Conservation (phyloP, 805 yeast species). For the Candida gorgasii region DNA sequence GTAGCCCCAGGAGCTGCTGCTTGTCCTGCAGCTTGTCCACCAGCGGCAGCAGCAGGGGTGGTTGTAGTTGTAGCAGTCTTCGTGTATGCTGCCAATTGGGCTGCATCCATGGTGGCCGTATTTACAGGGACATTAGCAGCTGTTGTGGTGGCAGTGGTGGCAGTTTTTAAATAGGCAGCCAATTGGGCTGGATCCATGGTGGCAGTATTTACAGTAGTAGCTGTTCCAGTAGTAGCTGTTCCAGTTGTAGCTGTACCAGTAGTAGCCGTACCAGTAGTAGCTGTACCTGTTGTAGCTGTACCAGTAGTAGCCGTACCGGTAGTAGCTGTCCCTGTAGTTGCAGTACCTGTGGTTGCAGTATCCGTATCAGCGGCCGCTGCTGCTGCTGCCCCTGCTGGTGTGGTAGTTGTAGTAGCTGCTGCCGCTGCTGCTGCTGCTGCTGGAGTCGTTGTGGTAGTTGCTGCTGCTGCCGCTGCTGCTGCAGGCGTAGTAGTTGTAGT, state of each 20-base stretch:
- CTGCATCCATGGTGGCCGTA: slow-evolving; percentile 11
- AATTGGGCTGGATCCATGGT: slow-evolving; percentile 13
- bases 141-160: slow-evolving; percentile 12
- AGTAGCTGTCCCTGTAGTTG: slow-evolving; percentile 13
- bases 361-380: slow-evolving; percentile 20
- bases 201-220: slow-evolving; percentile 17
- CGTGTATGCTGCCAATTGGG: slow-evolving; percentile 7
- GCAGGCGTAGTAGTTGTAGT: slow-evolving; percentile 17
- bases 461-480: slow-evolving; percentile 13
- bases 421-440: slow-evolving; percentile 2
- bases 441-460: slow-evolving; percentile 19
- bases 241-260: slow-evolving; percentile 15
- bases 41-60: slow-evolving; percentile 13
- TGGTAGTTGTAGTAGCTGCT: slow-evolving; percentile 17
- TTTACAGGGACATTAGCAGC: slow-evolving; percentile 17
- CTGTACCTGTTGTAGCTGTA: slow-evolving; percentile 12
- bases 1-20: slow-evolving; percentile 17
- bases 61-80: slow-evolving; percentile 14
- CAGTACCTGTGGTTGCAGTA: slow-evolving; percentile 14
- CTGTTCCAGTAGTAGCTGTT: slow-evolving; percentile 15
- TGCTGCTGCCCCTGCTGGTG: slow-evolving; percentile 12
- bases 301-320: slow-evolving; percentile 14
- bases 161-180: slow-evolving; percentile 12
- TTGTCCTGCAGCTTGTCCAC: slow-evolving; percentile 14
- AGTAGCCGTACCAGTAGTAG: slow-evolving; percentile 20